Base-by-base conservation (phyloP, 2,329 filamentous ascomycete species). In the Trichoderma oligosporum region DNA sequence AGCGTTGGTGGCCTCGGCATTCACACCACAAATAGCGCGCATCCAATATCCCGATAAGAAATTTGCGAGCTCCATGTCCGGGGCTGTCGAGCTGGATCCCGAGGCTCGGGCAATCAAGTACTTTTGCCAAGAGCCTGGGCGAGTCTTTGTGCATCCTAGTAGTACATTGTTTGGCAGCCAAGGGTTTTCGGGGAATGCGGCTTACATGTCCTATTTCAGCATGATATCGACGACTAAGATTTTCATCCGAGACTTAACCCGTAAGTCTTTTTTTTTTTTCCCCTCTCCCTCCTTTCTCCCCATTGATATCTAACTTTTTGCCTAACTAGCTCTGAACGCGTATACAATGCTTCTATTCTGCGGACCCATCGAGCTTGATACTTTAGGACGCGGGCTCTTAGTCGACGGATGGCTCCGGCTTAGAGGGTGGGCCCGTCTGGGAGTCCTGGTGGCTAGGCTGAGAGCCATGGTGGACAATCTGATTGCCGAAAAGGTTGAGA, bases 1-100 rank as follows among this genome's bases (percentile, higher is more conserved):
- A 20, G 87, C 87, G 1, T 74, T 91, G 22, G 82, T 89, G 24
- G 87, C 87, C 4, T 86, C 86, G 3, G 85, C 88, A 3, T 90
- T 91, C 70, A 82, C 84, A 27, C 94, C 94, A 0, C 93, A 97
- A 72, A 85, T 97, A 62, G 91, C 91, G 12, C 85, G 92, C 53
- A 96, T 99, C 68, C 87, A 91, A 62, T 90, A 97, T 64, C 94
- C 94, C 0, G 91, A 96, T 74, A 96, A 96, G 77, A 97, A 97
- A 72, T 99, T 95, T 71, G 89, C 89, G 11, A 85, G 86, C 33
- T 91, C 89, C 2, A 83, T 95, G 61, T 89, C 90, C 1, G 94
- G 94, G 7, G 90, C 94, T 0, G 89, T 97, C 1, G 93, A 94
- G 70, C 79, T 97, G 6, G 94, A 99, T 68, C 93, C 93, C 0